phyloP scores from a whole-genome alignment of 129 eudicot species.

The carrot (Daucus carota) region DH1_v3.0 NC_030384.2:25540501-25541000 shows the following conservation, averaged over 20 bases:
- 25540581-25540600: conserved; percentile 63
- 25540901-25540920: too few species aligned
- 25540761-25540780: not conserved
- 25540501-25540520: conserved; percentile 13
- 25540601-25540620: conserved; percentile 71
- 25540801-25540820: not conserved
- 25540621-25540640: conserved; percentile 35
- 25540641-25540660: conserved; percentile 37
- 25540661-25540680: conserved; percentile 84
- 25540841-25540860: conserved; percentile 2
- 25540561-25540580: conserved; percentile 57
- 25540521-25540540: conserved; percentile 38
- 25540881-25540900: not conserved
- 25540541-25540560: conserved; percentile 75
- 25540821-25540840: not conserved
- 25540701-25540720: conserved; percentile 10
- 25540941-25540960: too few species aligned
- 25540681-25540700: conserved; percentile 37
- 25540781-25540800: not conserved
- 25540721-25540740: conserved; percentile 18
- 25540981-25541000: conserved; percentile 28
- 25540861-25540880: not conserved
- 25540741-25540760: conserved; percentile 18
- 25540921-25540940: too few species aligned
- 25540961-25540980: conserved; percentile 26